A percentile compares a stretch with the other conserved stretches of the same genome.
These are phyloP conservation scores for Grigorovia jiainica DNA, from an alignment of 805 yeast species.

Conservation along the genomic window DNA sequence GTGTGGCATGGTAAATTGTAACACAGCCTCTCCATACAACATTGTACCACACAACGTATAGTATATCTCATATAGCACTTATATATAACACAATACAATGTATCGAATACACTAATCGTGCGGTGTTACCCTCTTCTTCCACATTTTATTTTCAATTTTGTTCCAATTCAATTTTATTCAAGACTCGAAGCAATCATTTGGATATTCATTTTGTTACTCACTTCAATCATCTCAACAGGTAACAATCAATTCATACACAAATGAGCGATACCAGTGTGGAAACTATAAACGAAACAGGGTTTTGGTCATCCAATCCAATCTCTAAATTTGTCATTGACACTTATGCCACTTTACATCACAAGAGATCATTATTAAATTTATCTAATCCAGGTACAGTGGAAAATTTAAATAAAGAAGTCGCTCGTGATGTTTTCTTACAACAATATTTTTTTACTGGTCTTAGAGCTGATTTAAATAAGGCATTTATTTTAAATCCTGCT, in stretches of 20 bases:
- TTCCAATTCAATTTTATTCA: too few relatives aligned
- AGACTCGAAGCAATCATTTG: too few relatives aligned
- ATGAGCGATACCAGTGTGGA: constrained; percentile 49
- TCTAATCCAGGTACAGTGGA: constrained; percentile 92
- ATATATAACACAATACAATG: too few relatives aligned
- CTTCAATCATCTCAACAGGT: neutral
- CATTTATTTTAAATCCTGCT: constrained; percentile 81
- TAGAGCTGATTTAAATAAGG: constrained; percentile 92
- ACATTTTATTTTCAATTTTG: too few relatives aligned
- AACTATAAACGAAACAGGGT: constrained; percentile 36
- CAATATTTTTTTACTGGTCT: constrained; percentile 91
- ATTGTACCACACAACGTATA: too few relatives aligned
- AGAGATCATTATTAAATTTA: constrained; percentile 73
- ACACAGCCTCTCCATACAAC: constrained; percentile 34
- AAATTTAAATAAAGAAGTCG: constrained; percentile 85
- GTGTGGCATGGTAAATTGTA: constrained; percentile 25
- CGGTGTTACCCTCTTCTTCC: too few relatives aligned
- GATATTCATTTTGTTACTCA: neutral
- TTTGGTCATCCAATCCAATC: constrained; percentile 79
- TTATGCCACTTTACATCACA: constrained; percentile 60
- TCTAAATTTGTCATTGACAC: constrained; percentile 71
- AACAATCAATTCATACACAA: too few relatives aligned
- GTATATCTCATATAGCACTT: neutral
- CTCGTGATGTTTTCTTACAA: constrained; percentile 83
- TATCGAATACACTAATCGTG: too few relatives aligned